These are phyloP conservation scores for Uronychia setigera DNA, from an alignment of 73 alveolate species.

Conservation along the genomic window DNA sequence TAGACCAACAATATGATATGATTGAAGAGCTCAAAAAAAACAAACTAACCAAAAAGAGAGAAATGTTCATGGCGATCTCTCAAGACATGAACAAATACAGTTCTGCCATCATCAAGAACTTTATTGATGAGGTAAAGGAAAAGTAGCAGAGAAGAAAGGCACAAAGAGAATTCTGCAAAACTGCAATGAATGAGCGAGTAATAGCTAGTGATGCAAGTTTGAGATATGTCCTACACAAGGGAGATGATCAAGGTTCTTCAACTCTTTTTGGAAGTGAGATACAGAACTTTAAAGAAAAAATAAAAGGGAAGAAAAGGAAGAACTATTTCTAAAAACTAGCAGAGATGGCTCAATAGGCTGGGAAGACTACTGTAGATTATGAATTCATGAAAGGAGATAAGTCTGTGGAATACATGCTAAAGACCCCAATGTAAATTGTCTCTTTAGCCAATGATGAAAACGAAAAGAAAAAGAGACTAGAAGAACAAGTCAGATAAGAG, in stretches of 20 bases:
- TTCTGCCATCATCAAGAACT: constrained; percentile 11
- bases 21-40: constrained; percentile 39
- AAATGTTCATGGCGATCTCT: constrained; percentile 12
- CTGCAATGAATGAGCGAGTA: neutral
- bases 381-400: neutral
- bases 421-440: neutral
- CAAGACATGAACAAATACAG: constrained; percentile 36
- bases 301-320: neutral
- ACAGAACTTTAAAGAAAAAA: too few relatives aligned
- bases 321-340: neutral
- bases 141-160: constrained; percentile 12
- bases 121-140: constrained; percentile 40
- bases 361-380: neutral
- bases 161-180: neutral
- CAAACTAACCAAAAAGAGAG: constrained; percentile 12
- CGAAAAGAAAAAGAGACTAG: neutral
- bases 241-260: neutral
- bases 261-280: neutral
- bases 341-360: neutral
- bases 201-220: neutral
- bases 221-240: neutral
- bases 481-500: neutral
- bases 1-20: constrained; percentile 45
- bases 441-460: neutral
- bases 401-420: neutral